phyloP scores from a whole-genome alignment of 768 basidiomycete species.

The Agrocybe praecox region DNA sequence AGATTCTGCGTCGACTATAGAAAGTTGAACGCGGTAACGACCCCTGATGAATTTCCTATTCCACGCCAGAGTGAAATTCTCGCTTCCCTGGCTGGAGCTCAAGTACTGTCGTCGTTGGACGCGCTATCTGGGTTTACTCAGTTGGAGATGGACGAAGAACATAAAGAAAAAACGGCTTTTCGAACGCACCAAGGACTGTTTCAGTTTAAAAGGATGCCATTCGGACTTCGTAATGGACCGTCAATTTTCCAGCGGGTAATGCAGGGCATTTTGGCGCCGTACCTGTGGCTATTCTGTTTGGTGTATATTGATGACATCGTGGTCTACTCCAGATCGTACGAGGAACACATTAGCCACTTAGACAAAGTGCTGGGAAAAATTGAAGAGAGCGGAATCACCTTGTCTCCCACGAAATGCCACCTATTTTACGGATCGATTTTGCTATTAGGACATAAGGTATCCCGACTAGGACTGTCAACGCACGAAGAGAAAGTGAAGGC shows the following conservation, averaged over 20 bases:
- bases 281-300: slow-evolving; percentile 34
- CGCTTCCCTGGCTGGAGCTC: neutral
- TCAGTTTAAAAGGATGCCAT: slow-evolving; percentile 42
- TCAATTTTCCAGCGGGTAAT: slow-evolving; percentile 40
- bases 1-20: slow-evolving; percentile 36
- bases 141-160: neutral
- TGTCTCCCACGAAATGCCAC: slow-evolving; percentile 35
- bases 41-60: slow-evolving; percentile 25
- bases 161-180: slow-evolving; percentile 23
- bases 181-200: slow-evolving; percentile 36
- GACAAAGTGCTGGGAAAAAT: slow-evolving; percentile 29
- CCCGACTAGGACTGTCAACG: slow-evolving; percentile 34
- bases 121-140: neutral
- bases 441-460: slow-evolving; percentile 13
- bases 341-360: slow-evolving; percentile 29
- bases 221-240: slow-evolving; percentile 34
- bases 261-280: slow-evolving; percentile 32
- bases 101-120: slow-evolving; percentile 28
- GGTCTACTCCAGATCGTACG: slow-evolving; percentile 21
- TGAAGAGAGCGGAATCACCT: slow-evolving; percentile 25
- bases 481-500: slow-evolving; percentile 35
- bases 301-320: slow-evolving; percentile 45
- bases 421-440: slow-evolving; percentile 30
- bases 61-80: slow-evolving; percentile 24
- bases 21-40: slow-evolving; percentile 2